Evolutionary conservation across 2,329 filamentous ascomycete species (phyloP).

Genomic region (Penicillium occitanis): DNA sequence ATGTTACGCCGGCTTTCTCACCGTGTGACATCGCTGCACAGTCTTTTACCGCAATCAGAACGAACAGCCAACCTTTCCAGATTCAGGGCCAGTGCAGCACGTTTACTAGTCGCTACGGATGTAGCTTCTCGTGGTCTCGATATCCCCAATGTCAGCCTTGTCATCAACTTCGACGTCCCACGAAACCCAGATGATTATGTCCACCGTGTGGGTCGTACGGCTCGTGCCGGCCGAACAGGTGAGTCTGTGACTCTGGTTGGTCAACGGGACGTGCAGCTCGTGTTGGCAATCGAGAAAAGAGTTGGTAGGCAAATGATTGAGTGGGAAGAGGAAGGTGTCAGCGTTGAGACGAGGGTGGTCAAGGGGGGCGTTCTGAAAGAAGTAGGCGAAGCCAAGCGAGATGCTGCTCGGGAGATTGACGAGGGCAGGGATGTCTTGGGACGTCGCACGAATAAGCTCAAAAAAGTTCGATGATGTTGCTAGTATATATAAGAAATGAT

Average conservation of each 20-base stretch:
- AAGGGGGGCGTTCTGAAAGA: conserved; percentile 76
- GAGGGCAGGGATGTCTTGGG: conserved; percentile 88
- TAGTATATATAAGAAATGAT: conserved; percentile 20
- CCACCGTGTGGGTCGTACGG: conserved; percentile 91
- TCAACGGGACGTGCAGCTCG: conserved; percentile 85
- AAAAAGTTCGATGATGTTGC: conserved; percentile 35
- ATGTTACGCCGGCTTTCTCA: conserved; percentile 82
- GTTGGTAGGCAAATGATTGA: conserved; percentile 76
- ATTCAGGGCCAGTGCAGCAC: conserved; percentile 84
- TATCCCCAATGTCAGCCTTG: conserved; percentile 85
- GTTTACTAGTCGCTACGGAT: conserved; percentile 91
- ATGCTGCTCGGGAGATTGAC: conserved; percentile 86
- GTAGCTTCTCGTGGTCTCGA: conserved; percentile 92
- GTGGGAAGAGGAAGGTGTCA: conserved; percentile 89
- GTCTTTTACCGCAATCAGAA: conserved; percentile 78
- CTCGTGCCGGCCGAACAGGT: conserved; percentile 81
- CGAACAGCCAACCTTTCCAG: conserved; percentile 83
- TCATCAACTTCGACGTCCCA: conserved; percentile 94
- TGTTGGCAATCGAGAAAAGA: conserved; percentile 84
- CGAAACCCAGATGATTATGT: conserved; percentile 98
- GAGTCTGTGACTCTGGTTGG: conserved; percentile 86
- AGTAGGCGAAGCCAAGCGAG: conserved; percentile 93
- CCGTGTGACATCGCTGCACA: conserved; percentile 88
- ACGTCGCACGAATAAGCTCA: conserved; percentile 61
- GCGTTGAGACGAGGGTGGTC: conserved; percentile 85